Base-by-base conservation (phyloP, 2,329 filamentous ascomycete species). In the Metarhizium sp. region DNA sequence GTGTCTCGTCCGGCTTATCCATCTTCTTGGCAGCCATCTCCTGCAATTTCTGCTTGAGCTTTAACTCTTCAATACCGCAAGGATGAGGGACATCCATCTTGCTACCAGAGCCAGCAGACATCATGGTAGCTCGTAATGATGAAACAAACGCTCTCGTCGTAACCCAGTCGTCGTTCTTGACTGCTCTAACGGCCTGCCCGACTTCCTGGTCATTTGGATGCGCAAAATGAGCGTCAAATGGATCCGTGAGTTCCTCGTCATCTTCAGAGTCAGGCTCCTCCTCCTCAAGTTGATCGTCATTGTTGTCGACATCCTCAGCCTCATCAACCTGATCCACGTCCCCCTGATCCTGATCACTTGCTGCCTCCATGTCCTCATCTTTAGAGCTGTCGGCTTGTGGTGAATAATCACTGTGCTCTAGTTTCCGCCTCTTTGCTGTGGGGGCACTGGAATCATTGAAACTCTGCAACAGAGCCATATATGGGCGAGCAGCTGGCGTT, bases 181-280 rank as follows among this genome's bases (percentile, higher is more conserved):
- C 69, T 0, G 75, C 74, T 54, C 75, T 72, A 7, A 86, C 64
- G n/a, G 73, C 80, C 61, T 73, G 71, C 2, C 78, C 72, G 7
- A 90, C 71, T 46, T 79, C 70, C 6, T 78, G 75, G 51, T 87
- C 81, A 49, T 92, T 80, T 0, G 85, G 82, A 46, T 77, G 77
- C 38, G 83, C 81, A 67, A 95, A 95, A 70, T 96, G 92, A 7
- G 75, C 72, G 59, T 94, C 87, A 64, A 95, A 96, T 0, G 90
- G 87, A 67, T 95, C 88, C 2, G 70, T 72, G 32, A 73, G 68
- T 59, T 82, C 76, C 50, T 78, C 76, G 14, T 79, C 75, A 47
- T 81, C 78, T 51, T 77, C 75, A 20, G 78, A 78, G 10, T 74
- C 60, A n/a, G 58, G 25, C 25, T 25, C 48, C 30, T 65, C 58